Percentiles rank a stretch among this genome's conserved stretches.
phyloP scores from a whole-genome alignment of 2,329 filamentous ascomycete species.

The Triangularia verruculosa region DNA sequence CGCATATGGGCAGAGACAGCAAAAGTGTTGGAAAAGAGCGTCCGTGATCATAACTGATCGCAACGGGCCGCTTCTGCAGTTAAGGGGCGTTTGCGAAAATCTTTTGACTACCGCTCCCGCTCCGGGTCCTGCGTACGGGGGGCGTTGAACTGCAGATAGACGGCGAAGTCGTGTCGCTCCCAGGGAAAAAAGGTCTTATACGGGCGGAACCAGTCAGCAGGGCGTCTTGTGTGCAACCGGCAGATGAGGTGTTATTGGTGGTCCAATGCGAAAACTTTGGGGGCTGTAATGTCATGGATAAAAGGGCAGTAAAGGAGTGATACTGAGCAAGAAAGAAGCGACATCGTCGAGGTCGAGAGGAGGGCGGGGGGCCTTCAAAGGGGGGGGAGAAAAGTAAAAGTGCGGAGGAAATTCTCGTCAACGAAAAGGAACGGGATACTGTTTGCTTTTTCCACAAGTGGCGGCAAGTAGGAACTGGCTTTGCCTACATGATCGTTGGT shows the following conservation, averaged over 20 bases:
- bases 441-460: constrained; percentile 7
- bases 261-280: not conserved
- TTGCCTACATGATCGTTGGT: not conserved
- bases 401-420: not conserved
- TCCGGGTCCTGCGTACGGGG: not conserved
- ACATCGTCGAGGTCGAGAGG: not conserved
- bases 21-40: not conserved
- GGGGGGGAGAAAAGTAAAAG: not conserved
- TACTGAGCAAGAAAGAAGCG: not conserved
- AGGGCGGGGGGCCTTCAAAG: not conserved
- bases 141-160: constrained; percentile 3
- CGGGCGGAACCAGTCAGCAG: not conserved
- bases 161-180: not conserved
- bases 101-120: constrained; percentile 4
- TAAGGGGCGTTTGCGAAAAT: not conserved
- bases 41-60: not conserved
- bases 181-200: not conserved
- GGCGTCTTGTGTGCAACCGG: not conserved
- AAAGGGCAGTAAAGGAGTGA: not conserved
- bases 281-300: not conserved
- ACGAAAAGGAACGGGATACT: constrained; percentile 3
- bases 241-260: not conserved
- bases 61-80: not conserved
- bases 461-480: not conserved
- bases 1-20: not conserved